phyloP scores from a whole-genome alignment of 108 stramenopile genomes.

The Mediolabrus comicus region DNA sequence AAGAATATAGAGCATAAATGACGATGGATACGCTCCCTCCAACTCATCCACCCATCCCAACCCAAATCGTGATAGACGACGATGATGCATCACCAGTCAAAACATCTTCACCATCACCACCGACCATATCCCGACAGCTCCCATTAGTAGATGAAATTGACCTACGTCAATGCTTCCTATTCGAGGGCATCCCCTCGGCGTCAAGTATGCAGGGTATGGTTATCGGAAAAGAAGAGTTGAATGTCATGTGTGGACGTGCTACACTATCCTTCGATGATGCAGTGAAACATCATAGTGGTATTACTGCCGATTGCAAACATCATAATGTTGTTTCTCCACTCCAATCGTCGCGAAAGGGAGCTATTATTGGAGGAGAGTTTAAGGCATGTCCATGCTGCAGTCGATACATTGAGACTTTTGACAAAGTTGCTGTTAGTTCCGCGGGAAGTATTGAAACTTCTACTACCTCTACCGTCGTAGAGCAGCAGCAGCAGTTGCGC shows the following conservation, averaged over 20 bases:
- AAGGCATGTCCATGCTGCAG: slow-evolving; percentile 9
- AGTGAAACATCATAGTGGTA: neutral
- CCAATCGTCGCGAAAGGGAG: neutral
- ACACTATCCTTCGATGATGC: neutral
- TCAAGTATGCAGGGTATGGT: slow-evolving; percentile 1
- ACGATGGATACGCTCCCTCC: neutral
- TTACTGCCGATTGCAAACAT: neutral
- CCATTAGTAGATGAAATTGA: slow-evolving; percentile 11
- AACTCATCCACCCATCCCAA: neutral
- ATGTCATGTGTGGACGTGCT: neutral
- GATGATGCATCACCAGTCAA: neutral
- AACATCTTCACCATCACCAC: neutral
- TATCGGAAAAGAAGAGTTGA: neutral
- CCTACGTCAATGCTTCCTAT: neutral
- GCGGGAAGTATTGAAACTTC: neutral
- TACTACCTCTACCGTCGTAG: neutral
- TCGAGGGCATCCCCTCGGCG: neutral
- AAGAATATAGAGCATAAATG: too few relatives aligned
- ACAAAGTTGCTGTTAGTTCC: neutral
- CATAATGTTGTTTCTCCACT: neutral
- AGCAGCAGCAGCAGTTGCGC: neutral
- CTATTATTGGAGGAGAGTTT: neutral
- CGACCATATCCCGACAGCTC: neutral
- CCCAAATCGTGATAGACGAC: neutral
- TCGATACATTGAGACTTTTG: slow-evolving; percentile 3